phyloP scores from a whole-genome alignment of 2,329 filamentous ascomycete species.

The Canariomyces notabilis region DNA sequence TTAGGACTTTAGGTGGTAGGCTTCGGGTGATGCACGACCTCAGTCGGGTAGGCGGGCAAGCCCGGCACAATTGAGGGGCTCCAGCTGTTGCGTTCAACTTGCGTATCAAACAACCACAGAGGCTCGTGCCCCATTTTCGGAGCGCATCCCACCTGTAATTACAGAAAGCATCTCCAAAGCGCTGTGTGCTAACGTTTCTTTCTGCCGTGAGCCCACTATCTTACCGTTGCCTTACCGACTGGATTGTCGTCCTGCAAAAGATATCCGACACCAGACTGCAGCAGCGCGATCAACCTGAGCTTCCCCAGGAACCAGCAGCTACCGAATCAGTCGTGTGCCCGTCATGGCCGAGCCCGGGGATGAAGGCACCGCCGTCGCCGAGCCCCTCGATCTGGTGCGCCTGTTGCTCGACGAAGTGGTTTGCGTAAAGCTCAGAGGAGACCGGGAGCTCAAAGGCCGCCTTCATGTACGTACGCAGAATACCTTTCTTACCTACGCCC shows the following conservation, averaged over 20 bases:
- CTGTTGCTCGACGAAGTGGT: constrained; percentile 93
- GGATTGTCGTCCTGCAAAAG: background rate
- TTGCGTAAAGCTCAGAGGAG: constrained; percentile 93
- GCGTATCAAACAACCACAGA: background rate
- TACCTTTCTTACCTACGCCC: background rate
- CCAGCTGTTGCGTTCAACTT: background rate
- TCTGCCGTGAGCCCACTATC: background rate
- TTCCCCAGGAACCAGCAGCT: background rate
- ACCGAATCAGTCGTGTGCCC: background rate
- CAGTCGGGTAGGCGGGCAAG: constrained; percentile 1
- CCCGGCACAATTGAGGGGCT: background rate
- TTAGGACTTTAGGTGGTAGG: too few relatives aligned
- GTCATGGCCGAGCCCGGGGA: constrained; percentile 90
- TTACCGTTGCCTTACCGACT: background rate
- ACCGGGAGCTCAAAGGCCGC: constrained; percentile 90
- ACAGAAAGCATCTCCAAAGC: too few relatives aligned
- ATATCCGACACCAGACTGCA: background rate
- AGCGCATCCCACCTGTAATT: too few relatives aligned
- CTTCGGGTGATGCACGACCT: background rate
- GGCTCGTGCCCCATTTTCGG: background rate
- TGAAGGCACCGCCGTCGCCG: constrained; percentile 66
- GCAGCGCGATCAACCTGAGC: background rate
- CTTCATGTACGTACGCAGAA: constrained; percentile 71
- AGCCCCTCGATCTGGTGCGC: constrained; percentile 93
- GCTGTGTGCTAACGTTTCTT: background rate